Percentiles rank a stretch among this genome's conserved stretches.
phyloP scores from a whole-genome alignment of 2,329 filamentous ascomycete genomes.

The Hortaea werneckii region DNA sequence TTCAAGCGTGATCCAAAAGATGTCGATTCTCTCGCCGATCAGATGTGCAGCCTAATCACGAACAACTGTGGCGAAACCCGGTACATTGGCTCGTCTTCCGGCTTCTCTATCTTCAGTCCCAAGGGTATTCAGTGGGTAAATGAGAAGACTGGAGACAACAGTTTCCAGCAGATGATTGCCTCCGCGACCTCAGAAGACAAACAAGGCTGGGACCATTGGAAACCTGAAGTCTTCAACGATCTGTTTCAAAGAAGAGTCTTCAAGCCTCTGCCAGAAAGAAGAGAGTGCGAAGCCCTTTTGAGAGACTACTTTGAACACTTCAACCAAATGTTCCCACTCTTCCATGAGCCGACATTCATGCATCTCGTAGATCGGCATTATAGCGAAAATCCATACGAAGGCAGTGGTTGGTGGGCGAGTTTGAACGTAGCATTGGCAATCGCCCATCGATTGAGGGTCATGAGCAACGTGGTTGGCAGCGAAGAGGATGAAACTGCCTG shows the following conservation, averaged over 20 bases:
- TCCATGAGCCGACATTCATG: conserved; percentile 98
- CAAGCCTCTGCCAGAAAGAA: conserved; percentile 70
- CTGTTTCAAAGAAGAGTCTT: conserved; percentile 80
- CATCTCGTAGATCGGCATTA: conserved; percentile 92
- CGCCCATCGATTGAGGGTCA: conserved; percentile 80
- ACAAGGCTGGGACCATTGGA: conserved; percentile 95
- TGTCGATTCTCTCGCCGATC: conserved; percentile 82
- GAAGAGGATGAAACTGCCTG: conserved; percentile 93
- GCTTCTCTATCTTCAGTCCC: conserved; percentile 96
- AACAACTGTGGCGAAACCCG: conserved; percentile 90
- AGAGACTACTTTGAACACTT: conserved; percentile 97
- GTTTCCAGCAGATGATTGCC: conserved; percentile 91
- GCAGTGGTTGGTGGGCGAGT: conserved; percentile 97
- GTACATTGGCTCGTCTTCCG: conserved; percentile 94
- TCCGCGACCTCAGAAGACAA: conserved; percentile 76
- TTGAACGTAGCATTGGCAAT: conserved; percentile 92
- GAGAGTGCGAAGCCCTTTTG: conserved; percentile 77
- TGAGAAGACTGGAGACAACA: conserved; percentile 88
- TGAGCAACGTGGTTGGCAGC: conserved; percentile 83
- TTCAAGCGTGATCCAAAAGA: conserved; percentile 38
- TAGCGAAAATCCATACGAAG: conserved; percentile 81
- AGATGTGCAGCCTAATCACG: conserved; percentile 97
- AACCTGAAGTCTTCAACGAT: conserved; percentile 91
- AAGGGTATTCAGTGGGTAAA: conserved; percentile 99
- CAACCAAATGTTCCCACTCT: conserved; percentile 96